phyloP scores from a whole-genome alignment of 208 protist species.

The Tritrichomonas foetus region DNA sequence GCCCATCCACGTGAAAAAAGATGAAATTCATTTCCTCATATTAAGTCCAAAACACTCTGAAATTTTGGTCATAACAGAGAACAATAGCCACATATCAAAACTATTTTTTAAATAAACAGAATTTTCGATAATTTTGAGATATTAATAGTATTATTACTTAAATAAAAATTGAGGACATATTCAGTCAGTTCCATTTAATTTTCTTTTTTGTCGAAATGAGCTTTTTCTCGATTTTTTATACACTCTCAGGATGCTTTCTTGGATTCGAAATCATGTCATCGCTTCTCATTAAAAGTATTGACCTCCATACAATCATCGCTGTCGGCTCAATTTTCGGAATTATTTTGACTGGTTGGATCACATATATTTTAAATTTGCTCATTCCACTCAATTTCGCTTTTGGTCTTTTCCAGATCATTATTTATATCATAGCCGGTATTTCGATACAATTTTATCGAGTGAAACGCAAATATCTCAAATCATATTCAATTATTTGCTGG shows the following conservation, averaged over 20 bases:
- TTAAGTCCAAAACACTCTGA: too few relatives aligned
- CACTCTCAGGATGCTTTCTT: background rate
- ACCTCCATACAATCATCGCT: background rate
- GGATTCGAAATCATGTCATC: background rate
- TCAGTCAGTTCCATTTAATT: too few relatives aligned
- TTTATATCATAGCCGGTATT: background rate
- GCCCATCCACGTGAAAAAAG: too few relatives aligned
- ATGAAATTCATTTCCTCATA: too few relatives aligned
- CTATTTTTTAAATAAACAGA: too few relatives aligned
- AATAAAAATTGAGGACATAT: too few relatives aligned
- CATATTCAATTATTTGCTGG: background rate
- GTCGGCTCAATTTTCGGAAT: conserved; percentile 14
- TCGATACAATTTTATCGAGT: background rate
- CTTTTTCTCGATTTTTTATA: too few relatives aligned
- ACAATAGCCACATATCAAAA: too few relatives aligned
- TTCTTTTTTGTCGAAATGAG: too few relatives aligned
- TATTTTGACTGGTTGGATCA: background rate
- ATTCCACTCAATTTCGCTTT: background rate
- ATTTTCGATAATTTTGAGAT: too few relatives aligned
- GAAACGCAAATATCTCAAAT: background rate
- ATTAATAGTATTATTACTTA: too few relatives aligned
- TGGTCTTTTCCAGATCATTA: background rate
- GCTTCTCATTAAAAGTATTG: background rate
- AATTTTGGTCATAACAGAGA: too few relatives aligned
- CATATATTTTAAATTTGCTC: background rate